Base-by-base conservation (phyloP, 2,329 filamentous ascomycete species). In the Magnaporthales sp. region DNA sequence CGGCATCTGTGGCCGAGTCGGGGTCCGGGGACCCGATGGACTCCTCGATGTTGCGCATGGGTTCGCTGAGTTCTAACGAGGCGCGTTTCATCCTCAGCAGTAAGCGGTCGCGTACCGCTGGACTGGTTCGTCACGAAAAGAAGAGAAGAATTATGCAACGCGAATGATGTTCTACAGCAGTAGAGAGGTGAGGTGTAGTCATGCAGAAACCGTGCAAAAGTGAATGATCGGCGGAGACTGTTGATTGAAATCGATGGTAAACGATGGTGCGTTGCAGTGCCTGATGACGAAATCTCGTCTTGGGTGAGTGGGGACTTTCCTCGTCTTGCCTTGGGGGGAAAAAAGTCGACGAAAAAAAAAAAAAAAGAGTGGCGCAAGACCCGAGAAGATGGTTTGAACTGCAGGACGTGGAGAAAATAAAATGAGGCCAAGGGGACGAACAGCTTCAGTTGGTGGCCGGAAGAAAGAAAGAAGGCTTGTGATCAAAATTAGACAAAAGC, bases 31-130 rank as follows among this genome's bases (percentile, higher is more conserved):
- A 68, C 26, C 71, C 72, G 15, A 73, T 67, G 3, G 74, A 73
- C 60, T 76, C 74, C 31, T 75, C 73, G 38, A 74, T 67, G 38
- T 73, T 75, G 58, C 72, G 72, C 66, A 72, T 70, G 26, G 73
- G 71, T 63, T 75, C 74, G 69, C 70, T 69, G 63, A 75, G 68
- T 67, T 75, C 72, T 26, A 72, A 63, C 13, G 75, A 75, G 9
- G 74, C 68, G 61, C 73, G 74, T 58, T 72, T 71, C 74, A 76
- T 76, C 13, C 38, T 56, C 56, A 31, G n/a, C 62, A 38, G 19
- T 30, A 31, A 29, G 56, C 27, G 56, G 56, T 61, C 56, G 24
- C n/a, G 62, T 51, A 19, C 38, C 38, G 38, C 38, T 51, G 38
- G 5, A n/a, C 38, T 51, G n/a, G 15, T 15, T 51, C n/a, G n/a